Evolutionary conservation across 495 filamentous ascomycete genomes (phyloP).

Genomic region (Penicillium flavigenum): DNA sequence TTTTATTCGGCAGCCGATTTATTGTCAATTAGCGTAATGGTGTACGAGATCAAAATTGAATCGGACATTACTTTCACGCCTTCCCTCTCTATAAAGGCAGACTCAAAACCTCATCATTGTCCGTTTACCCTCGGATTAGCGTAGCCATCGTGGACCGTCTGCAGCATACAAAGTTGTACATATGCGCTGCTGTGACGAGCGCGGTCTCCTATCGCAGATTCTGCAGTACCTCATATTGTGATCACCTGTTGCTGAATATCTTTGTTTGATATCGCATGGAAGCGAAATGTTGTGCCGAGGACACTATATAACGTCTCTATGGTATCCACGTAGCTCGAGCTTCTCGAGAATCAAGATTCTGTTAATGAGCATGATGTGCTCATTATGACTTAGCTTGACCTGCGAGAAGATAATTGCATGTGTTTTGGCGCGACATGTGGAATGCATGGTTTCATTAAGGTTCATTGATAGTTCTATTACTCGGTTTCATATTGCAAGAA

Average conservation of each 20-base stretch:
- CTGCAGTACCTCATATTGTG: neutral
- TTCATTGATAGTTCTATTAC: neutral
- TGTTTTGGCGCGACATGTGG: too few relatives aligned
- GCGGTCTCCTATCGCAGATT: neutral
- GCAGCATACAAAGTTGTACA: neutral
- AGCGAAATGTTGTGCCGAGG: too few relatives aligned
- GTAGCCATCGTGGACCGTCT: neutral
- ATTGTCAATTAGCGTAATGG: too few relatives aligned
- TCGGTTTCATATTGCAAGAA: too few relatives aligned
- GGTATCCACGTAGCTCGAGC: neutral
- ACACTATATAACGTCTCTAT: too few relatives aligned
- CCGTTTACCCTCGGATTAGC: neutral
- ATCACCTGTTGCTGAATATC: neutral
- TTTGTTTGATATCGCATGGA: too few relatives aligned
- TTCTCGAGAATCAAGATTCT: neutral
- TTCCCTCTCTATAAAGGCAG: neutral
- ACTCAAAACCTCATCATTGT: neutral
- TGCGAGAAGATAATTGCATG: neutral
- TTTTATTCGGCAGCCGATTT: too few relatives aligned
- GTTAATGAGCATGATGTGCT: neutral
- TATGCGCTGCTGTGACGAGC: neutral
- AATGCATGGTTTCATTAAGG: neutral
- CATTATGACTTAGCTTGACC: neutral
- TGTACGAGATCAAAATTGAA: neutral
- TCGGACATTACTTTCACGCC: neutral